Conservation (phyloP, 2,329 filamentous ascomycete species). For the Chrysoporthe deuterocubensis region DNA sequence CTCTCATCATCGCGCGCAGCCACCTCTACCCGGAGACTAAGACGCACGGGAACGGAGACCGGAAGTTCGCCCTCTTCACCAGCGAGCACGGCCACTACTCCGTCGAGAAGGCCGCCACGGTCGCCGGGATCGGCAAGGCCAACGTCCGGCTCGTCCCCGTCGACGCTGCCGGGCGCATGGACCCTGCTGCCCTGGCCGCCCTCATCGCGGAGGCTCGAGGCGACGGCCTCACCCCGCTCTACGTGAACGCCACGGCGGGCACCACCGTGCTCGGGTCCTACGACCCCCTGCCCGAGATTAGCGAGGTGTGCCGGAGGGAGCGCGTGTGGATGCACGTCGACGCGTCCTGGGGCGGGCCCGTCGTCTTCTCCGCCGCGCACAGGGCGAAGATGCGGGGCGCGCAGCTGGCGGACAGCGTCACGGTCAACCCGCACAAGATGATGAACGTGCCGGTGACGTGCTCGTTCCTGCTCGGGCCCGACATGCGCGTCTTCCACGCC, state of each 20-base stretch:
- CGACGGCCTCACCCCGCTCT: constrained; percentile 81
- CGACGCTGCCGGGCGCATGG: constrained; percentile 74
- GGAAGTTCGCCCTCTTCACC: constrained; percentile 82
- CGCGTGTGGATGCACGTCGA: constrained; percentile 93
- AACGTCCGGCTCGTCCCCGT: constrained; percentile 77
- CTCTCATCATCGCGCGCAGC: constrained; percentile 87
- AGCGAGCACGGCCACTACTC: constrained; percentile 91
- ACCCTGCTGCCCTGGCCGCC: constrained; percentile 64
- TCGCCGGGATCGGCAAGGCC: constrained; percentile 78
- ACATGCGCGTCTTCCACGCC: constrained; percentile 75
- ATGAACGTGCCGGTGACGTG: constrained; percentile 88
- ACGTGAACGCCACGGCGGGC: constrained; percentile 93
- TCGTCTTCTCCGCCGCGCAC: constrained; percentile 73
- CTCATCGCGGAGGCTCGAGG: constrained; percentile 64
- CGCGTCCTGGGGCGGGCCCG: constrained; percentile 86
- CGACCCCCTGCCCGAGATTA: constrained; percentile 76
- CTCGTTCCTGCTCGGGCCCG: constrained; percentile 81
- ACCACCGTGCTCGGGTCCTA: constrained; percentile 92
- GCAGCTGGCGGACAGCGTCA: constrained; percentile 78
- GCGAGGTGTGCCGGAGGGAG: constrained; percentile 70
- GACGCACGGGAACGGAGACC: constrained; percentile 65
- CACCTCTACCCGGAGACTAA: constrained; percentile 82
- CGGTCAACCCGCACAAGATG: constrained; percentile 98
- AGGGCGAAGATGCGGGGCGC: constrained; percentile 63
- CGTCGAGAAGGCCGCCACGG: constrained; percentile 91